Evolutionary conservation across 768 basidiomycete genomes (phyloP), one percentile per base, ranked within the genome.

Genomic region (Podaxis sp.): DNA sequence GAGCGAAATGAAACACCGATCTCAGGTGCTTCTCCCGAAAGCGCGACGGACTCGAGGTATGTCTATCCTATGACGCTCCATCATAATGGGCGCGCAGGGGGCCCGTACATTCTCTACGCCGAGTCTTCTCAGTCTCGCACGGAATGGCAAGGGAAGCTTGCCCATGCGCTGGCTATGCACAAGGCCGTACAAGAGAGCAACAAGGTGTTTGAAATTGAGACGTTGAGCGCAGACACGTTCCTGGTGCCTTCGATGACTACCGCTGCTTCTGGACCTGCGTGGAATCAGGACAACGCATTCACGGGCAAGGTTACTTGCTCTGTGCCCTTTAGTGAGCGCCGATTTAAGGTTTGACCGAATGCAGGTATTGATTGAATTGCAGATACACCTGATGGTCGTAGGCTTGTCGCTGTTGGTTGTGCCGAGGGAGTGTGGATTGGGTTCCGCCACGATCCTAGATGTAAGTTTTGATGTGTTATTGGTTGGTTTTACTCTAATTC

Each of bases 351-450:
- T 59, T 28, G 8, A 44, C 9, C n/a, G 44, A 46, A 17, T 46
- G 9, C 63, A 12, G 19, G 9, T 68, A 30, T 28, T 19, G 12
- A 85, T 84, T 68, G 85, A 85, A 9, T 83, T 84, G 22, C 88
- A 94, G 93, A 85, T 64, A 95, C 92, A 2, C 80, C 87, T 1
- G 93, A 96, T 71, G 88, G 90, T 11, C 85, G 92, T 51, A 84
- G 85, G 2, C 81, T 97, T 28, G 89, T 96, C 19, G 93, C 95
- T 1, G 87, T 96, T 63, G 95, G 95, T 22, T 95, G 94, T 72
- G 87, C 90, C 3, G 93, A 96, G 70, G 95, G 95, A 33, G 92
- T 97, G 22, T 97, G 93, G 92, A 95, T 97, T 63, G 95, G 95
- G 0, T 89, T 95, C 74, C 84, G 92, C 22, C 90, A 92, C 68